These are phyloP conservation scores for Geranomyces michiganensis DNA, from an alignment of 192 early-diverging fungal species.

Conservation along the genomic window DNA sequence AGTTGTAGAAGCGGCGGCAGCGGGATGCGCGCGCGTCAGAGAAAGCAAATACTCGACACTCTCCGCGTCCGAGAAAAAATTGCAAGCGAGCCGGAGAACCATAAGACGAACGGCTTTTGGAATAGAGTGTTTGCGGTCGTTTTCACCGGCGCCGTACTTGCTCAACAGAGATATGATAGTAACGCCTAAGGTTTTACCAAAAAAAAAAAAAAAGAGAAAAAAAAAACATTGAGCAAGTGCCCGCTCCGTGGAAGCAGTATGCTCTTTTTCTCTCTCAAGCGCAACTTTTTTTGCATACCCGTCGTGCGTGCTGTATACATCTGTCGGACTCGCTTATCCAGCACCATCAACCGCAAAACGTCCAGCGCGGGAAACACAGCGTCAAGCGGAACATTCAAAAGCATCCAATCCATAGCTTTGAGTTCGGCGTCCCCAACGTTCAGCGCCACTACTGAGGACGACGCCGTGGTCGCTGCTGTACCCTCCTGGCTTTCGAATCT, in stretches of 20 bases:
- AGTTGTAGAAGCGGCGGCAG: conserved; percentile 46
- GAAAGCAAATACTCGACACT: conserved; percentile 39
- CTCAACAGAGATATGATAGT: conserved; percentile 32
- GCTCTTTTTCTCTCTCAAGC: too few relatives aligned
- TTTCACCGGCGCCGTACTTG: conserved; percentile 17
- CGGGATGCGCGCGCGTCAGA: conserved; percentile 51
- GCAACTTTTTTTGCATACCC: conserved; percentile 8
- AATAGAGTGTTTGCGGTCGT: conserved; percentile 23
- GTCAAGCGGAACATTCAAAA: conserved; percentile 44
- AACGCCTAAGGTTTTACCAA: conserved; percentile 16
- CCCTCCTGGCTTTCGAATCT: conserved; percentile 31
- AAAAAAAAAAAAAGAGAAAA: too few relatives aligned
- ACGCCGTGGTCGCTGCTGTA: too few relatives aligned
- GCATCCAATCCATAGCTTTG: conserved; percentile 38
- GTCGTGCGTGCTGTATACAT: conserved; percentile 43
- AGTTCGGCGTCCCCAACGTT: conserved; percentile 36
- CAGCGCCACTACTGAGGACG: not conserved
- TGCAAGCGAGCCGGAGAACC: conserved; percentile 66
- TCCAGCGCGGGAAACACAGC: conserved; percentile 68
- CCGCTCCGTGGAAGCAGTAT: not conserved
- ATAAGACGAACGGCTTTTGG: conserved; percentile 60
- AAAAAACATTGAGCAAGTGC: too few relatives aligned
- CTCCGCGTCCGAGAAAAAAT: conserved; percentile 53
- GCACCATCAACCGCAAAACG: conserved; percentile 60
- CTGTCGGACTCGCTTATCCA: conserved; percentile 46